A percentile compares a stretch with the other conserved stretches of the same genome.
phyloP scores from a whole-genome alignment of 129 eudicot species.

The Scalesia atractyloides region DNA sequence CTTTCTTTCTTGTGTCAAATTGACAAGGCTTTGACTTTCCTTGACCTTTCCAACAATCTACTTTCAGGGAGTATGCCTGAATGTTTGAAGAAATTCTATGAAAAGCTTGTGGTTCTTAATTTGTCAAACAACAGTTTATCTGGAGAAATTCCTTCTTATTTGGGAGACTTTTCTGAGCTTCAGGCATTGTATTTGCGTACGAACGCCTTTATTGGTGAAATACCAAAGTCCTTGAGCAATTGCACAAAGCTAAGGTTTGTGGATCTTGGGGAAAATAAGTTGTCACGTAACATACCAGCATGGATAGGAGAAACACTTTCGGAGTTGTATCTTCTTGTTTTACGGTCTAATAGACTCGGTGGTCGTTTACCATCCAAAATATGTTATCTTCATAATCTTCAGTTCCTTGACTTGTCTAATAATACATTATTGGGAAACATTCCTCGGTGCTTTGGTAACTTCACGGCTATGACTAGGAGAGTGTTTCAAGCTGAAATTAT shows the following conservation, averaged over 20 bases:
- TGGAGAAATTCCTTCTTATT: constrained; percentile 21
- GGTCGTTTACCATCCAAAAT: constrained; percentile 32
- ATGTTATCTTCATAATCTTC: constrained; percentile 15
- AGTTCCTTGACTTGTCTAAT: constrained; percentile 33
- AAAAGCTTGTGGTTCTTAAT: constrained; percentile 17
- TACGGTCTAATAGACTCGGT: constrained; percentile 20
- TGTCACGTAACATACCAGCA: constrained; percentile 28
- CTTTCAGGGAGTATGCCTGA: constrained; percentile 25
- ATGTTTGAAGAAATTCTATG: neutral
- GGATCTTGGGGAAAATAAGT: constrained; percentile 28
- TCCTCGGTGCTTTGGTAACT: constrained; percentile 23
- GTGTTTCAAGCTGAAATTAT: neutral
- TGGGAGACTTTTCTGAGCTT: constrained; percentile 3
- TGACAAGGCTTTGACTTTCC: neutral
- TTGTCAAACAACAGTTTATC: constrained; percentile 29
- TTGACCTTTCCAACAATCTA: constrained; percentile 32
- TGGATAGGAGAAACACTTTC: constrained; percentile 31
- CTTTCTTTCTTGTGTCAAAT: constrained; percentile 18
- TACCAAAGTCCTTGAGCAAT: constrained; percentile 25
- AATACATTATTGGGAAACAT: constrained; percentile 31
- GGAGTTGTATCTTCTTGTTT: constrained; percentile 14
- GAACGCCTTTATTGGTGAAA: constrained; percentile 29
- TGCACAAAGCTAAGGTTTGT: constrained; percentile 18
- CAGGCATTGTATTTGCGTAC: constrained; percentile 15
- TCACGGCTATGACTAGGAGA: constrained; percentile 17